phyloP scores from a whole-genome alignment of 768 basidiomycete genomes.

The Russula olivacea region DNA sequence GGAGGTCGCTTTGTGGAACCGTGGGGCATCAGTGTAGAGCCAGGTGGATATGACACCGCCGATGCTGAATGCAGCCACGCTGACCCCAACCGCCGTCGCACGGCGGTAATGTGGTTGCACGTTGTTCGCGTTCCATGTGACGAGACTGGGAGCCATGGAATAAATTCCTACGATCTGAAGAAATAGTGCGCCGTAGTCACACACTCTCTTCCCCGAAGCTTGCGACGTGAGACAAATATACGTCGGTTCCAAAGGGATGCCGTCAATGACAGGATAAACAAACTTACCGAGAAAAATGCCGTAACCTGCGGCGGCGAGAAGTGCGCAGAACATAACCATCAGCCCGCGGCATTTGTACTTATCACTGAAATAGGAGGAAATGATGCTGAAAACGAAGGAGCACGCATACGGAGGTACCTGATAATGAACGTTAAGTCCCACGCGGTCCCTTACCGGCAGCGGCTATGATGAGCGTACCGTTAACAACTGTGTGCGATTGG shows the following conservation, averaged over 20 bases:
- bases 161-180: conserved; percentile 32
- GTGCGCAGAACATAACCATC: conserved; percentile 13
- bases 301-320: conserved; percentile 22
- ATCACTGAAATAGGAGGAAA: conserved; percentile 22
- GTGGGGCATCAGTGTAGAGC: conserved; percentile 19
- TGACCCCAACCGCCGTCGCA: conserved; percentile 29
- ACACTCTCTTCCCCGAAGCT: conserved; percentile 24
- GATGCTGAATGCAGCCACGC: conserved; percentile 24
- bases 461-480: conserved; percentile 12
- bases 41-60: conserved; percentile 22
- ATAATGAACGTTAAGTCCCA: background rate
- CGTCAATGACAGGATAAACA: background rate
- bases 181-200: conserved; percentile 30
- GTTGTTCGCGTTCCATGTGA: conserved; percentile 32
- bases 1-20: conserved; percentile 19
- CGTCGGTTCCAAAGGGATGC: background rate
- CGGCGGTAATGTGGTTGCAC: conserved; percentile 32
- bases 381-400: conserved; percentile 26
- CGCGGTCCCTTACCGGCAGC: background rate
- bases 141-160: conserved; percentile 26
- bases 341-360: conserved; percentile 21
- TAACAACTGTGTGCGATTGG: conserved; percentile 31
- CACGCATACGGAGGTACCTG: conserved; percentile 33
- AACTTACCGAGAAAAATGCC: conserved; percentile 20
- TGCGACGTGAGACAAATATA: background rate